phyloP scores from a whole-genome alignment of 169 alveolate genomes.

The Eimeria falciformis region DNA sequence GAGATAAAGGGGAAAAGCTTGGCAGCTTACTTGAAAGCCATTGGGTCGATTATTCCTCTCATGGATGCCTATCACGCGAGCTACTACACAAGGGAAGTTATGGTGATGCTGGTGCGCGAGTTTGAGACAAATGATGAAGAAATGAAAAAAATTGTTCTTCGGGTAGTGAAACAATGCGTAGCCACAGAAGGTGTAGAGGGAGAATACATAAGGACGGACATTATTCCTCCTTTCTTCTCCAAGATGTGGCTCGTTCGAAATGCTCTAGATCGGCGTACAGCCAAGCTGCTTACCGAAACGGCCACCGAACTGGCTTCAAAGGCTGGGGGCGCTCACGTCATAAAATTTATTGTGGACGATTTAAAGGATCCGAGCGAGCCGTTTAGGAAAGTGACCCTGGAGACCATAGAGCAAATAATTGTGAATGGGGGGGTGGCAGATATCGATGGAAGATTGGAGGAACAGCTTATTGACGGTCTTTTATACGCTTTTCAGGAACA shows the following conservation, averaged over 20 bases:
- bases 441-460: conserved; percentile 97
- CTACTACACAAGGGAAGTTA: conserved; percentile 97
- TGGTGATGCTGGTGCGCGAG: conserved; percentile 97
- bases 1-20: conserved; percentile 97
- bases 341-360: conserved; percentile 91
- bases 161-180: conserved; percentile 98
- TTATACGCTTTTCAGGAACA: conserved; percentile 98
- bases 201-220: conserved; percentile 96
- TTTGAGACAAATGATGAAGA: conserved; percentile 99
- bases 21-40: conserved; percentile 99
- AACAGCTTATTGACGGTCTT: conserved; percentile 98
- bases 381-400: conserved; percentile 97
- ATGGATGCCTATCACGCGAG: conserved; percentile 99
- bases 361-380: conserved; percentile 95
- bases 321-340: conserved; percentile 96
- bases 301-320: conserved; percentile 98
- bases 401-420: conserved; percentile 97
- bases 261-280: conserved; percentile 96
- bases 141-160: conserved; percentile 97
- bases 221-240: conserved; percentile 96
- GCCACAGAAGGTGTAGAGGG: conserved; percentile 98
- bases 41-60: conserved; percentile 97
- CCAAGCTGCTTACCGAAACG: conserved; percentile 96
- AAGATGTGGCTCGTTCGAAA: conserved; percentile 95
- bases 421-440: conserved; percentile 95